Evolutionary conservation across 2,329 filamentous ascomycete genomes (phyloP).

Genomic region (Pestalotiopsis sp.): DNA sequence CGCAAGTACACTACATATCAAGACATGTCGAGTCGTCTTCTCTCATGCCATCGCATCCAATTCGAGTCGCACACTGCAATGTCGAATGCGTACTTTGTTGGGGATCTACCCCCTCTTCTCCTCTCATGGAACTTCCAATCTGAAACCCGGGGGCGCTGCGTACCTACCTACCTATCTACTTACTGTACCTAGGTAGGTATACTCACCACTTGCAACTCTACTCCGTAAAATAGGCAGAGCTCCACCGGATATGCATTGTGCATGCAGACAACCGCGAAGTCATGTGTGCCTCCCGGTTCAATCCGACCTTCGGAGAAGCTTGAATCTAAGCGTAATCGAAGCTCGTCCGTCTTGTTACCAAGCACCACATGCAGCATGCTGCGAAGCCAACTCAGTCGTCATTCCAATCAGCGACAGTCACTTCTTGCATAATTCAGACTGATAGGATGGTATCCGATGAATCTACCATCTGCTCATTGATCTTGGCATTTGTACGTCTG

Average conservation of each 20-base stretch:
- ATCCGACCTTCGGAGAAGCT: neutral
- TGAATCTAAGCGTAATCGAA: neutral
- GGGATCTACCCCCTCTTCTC: no score
- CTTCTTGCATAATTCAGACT: neutral
- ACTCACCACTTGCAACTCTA: neutral
- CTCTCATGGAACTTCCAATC: neutral
- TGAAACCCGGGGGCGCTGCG: neutral
- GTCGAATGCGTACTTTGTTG: no score
- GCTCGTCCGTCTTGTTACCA: neutral
- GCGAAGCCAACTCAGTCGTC: neutral
- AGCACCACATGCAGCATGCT: neutral
- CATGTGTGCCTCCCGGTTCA: neutral
- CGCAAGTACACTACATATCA: neutral
- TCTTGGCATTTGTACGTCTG: no score
- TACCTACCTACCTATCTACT: neutral
- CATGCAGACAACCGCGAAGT: neutral
- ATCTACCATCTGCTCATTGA: neutral
- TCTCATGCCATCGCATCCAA: no score
- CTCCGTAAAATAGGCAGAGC: no score
- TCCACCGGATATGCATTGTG: neutral
- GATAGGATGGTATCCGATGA: neutral
- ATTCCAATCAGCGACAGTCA: neutral
- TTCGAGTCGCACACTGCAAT: no score
- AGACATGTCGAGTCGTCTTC: neutral
- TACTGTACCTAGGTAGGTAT: neutral